Conservation (phyloP, 805 yeast species). For the Yarrowia sp. region DNA sequence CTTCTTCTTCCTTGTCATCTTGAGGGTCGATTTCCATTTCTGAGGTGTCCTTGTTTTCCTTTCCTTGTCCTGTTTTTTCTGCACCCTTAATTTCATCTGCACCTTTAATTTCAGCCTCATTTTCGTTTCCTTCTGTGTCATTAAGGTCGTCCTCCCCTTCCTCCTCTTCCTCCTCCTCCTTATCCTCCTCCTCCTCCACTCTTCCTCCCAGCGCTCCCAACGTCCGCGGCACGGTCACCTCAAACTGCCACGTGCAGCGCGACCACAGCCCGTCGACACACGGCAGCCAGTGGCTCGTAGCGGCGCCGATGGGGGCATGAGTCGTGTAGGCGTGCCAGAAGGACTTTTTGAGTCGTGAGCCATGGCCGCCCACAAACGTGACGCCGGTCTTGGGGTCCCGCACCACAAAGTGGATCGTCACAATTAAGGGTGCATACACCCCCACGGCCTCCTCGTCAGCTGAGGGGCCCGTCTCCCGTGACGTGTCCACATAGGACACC, state of each 20-base stretch:
- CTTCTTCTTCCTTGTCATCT: slow-evolving; percentile 46
- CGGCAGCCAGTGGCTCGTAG: slow-evolving; percentile 98
- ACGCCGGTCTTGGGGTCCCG: slow-evolving; percentile 76
- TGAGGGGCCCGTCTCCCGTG: slow-evolving; percentile 39
- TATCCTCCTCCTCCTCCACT: slow-evolving; percentile 38
- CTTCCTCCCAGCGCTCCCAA: slow-evolving; percentile 62
- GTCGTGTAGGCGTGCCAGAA: slow-evolving; percentile 87
- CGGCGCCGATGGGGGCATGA: slow-evolving; percentile 75
- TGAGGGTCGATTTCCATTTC: slow-evolving; percentile 30
- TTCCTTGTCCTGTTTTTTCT: slow-evolving; percentile 3
- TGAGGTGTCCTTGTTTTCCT: slow-evolving; percentile 40
- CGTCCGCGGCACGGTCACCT: slow-evolving; percentile 82
- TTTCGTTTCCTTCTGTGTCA: no score
- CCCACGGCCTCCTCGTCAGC: slow-evolving; percentile 46
- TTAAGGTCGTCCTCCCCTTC: background rate
- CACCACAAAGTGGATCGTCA: slow-evolving; percentile 71
- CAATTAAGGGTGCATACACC: slow-evolving; percentile 73
- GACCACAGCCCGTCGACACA: slow-evolving; percentile 90
- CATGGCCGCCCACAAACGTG: slow-evolving; percentile 69
- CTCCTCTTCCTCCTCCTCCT: background rate
- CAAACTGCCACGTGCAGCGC: slow-evolving; percentile 89
- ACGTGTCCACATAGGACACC: slow-evolving; percentile 58
- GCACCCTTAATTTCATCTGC: no score
- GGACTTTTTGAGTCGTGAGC: slow-evolving; percentile 54
- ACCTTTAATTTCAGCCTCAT: no score